Percentiles rank a stretch among this genome's conserved stretches.
phyloP scores from a whole-genome alignment of 345 rosid genomes.

The Psidium friedrichsthalianum region DNA sequence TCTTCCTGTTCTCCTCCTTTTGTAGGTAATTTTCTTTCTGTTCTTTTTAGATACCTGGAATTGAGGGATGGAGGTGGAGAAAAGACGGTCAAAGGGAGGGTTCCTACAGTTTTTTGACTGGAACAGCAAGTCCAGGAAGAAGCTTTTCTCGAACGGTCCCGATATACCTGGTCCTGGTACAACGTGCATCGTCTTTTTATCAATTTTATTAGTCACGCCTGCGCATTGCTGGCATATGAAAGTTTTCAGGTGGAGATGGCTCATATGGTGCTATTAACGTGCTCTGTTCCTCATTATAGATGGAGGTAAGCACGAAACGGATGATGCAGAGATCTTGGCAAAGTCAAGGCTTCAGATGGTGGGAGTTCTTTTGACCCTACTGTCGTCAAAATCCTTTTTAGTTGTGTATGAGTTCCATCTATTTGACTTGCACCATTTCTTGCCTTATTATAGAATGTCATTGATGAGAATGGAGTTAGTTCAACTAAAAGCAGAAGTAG shows the following conservation, averaged over 20 bases:
- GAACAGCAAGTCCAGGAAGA: slow-evolving; percentile 82
- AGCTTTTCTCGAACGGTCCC: slow-evolving; percentile 38
- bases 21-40: background rate
- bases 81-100: slow-evolving; percentile 59
- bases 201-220: background rate
- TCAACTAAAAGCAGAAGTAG: slow-evolving; percentile 30
- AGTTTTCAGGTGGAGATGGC: background rate
- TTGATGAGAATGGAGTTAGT: slow-evolving; percentile 29
- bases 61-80: slow-evolving; percentile 56
- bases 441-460: slow-evolving; percentile 27
- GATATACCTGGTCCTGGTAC: slow-evolving; percentile 42
- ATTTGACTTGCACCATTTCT: background rate
- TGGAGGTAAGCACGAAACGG: slow-evolving; percentile 33
- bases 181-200: background rate
- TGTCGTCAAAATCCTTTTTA: background rate
- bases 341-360: slow-evolving; percentile 29
- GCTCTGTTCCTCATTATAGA: slow-evolving; percentile 8
- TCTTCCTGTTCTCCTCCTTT: background rate
- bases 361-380: background rate
- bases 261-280: background rate
- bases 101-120: slow-evolving; percentile 72
- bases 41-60: slow-evolving; percentile 8
- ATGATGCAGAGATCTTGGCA: slow-evolving; percentile 15
- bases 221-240: background rate
- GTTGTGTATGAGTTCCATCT: background rate